Base-by-base conservation (phyloP, 2,329 filamentous ascomycete genomes). In the Ophiocordyceps camponoti-saundersi region DNA sequence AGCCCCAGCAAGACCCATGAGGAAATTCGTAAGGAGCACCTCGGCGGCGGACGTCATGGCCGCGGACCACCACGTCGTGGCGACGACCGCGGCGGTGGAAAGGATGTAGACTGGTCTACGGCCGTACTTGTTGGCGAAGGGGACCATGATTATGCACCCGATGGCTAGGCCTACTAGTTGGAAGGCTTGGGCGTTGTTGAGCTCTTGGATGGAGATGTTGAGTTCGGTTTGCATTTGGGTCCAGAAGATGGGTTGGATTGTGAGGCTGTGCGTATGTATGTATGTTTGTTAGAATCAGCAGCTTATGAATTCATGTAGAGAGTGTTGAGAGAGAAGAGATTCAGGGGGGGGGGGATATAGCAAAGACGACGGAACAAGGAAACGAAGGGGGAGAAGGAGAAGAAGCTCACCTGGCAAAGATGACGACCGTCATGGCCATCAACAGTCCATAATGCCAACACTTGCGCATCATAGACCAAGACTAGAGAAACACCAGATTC, bases 1-100 rank as follows among this genome's bases (percentile, higher is more conserved):
- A 2, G 64, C 60, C 4, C 62, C 63, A 2, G 62, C 60, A 16
- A 67, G 46, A 0, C 65, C 64, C 6, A 57, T 56, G 0, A 62
- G 46, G 0, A 59, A n/a, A 26, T 55, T 55, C 2, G 53, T 56
- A 2, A 53, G 5, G 12, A 56, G 55, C 18, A 61, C 23, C 42
- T 61, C 56, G 1, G 48, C 20, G 18, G 52, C 47, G 1, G 48
- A 50, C 1, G 47, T 32, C 49, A 59, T 60, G 1, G 47, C 44
- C 0, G 44, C 46, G 41, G 12, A 53, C 60, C 50, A 62, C 50
- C 51, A 54, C 6, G 50, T 45, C 1, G 52, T 53, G 2, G 52
- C 57, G 2, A 55, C 50, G 46, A 59, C 47, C 2, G 54, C 29
- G 1, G 52, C 26, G 0, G 48, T 51, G 0, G 57, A 61, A 4